These are phyloP conservation scores for Myxozyma sirexii DNA, from an alignment of 805 yeast species.

Conservation along the genomic window DNA sequence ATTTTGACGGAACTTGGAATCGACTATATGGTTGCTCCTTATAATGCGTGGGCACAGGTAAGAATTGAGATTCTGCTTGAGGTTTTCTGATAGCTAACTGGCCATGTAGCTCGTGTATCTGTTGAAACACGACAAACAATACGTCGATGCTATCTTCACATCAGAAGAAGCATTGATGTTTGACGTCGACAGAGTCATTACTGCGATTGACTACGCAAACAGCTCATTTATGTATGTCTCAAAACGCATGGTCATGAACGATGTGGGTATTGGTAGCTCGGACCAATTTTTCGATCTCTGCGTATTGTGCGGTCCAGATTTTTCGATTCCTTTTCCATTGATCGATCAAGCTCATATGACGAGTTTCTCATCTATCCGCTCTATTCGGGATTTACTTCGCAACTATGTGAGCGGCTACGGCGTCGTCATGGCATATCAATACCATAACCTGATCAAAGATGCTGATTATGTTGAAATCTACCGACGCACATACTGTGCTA, in stretches of 20 bases:
- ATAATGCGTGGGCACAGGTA: slow-evolving; percentile 60
- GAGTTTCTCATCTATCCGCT: slow-evolving; percentile 28
- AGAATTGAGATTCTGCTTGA: neutral
- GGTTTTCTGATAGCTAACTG: neutral
- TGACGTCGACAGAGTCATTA: slow-evolving; percentile 69
- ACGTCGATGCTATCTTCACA: slow-evolving; percentile 78
- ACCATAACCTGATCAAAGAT: slow-evolving; percentile 21
- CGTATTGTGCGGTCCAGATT: slow-evolving; percentile 74
- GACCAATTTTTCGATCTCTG: slow-evolving; percentile 76
- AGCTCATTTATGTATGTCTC: slow-evolving; percentile 71
- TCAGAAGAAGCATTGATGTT: slow-evolving; percentile 75
- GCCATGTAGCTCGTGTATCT: slow-evolving; percentile 64
- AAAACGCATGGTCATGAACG: slow-evolving; percentile 58
- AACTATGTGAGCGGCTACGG: slow-evolving; percentile 40
- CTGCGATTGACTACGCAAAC: slow-evolving; percentile 67
- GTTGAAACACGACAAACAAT: slow-evolving; percentile 48
- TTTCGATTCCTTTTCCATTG: slow-evolving; percentile 68
- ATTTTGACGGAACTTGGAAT: slow-evolving; percentile 59
- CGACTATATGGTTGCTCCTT: slow-evolving; percentile 80
- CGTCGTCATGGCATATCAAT: slow-evolving; percentile 36
- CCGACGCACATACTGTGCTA: slow-evolving; percentile 67
- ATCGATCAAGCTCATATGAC: slow-evolving; percentile 37
- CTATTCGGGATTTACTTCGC: slow-evolving; percentile 39
- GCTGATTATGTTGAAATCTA: slow-evolving; percentile 49
- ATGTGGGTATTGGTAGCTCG: slow-evolving; percentile 57